Evolutionary conservation across 1,139 yeast genomes (phyloP).

Genomic region (Lodderomyces oxycetoniae): DNA sequence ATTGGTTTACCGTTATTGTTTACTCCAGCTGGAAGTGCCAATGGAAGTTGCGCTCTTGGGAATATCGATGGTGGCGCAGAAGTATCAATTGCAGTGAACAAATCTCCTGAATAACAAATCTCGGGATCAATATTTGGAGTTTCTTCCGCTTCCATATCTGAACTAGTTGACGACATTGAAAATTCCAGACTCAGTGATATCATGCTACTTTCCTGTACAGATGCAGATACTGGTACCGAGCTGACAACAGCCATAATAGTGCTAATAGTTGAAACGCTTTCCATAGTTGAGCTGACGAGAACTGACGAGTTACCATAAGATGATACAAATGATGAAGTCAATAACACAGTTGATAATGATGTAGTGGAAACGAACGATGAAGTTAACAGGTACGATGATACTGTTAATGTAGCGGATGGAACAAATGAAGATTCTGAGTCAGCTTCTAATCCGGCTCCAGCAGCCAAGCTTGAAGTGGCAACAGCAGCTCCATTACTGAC

Average conservation of each 20-base stretch:
- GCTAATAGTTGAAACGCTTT: neutral
- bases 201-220: neutral
- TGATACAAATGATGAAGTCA: neutral
- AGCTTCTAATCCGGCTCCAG: neutral
- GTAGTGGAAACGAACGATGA: neutral
- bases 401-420: neutral
- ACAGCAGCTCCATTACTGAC: neutral
- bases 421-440: neutral
- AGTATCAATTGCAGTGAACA: constrained; percentile 49
- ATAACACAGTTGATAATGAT: neutral
- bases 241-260: too few relatives aligned
- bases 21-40: constrained; percentile 48
- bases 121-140: neutral
- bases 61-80: constrained; percentile 48
- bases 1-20: constrained; percentile 46
- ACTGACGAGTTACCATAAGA: neutral
- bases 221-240: neutral
- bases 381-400: neutral
- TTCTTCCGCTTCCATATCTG: neutral
- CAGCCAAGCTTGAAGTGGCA: neutral
- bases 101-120: constrained; percentile 28
- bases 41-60: constrained; percentile 43
- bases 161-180: neutral
- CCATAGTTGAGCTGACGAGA: neutral
- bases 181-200: neutral